These are phyloP conservation scores for Fusarium sp. DNA, from an alignment of 2,329 filamentous ascomycete species.

Conservation along the genomic window DNA sequence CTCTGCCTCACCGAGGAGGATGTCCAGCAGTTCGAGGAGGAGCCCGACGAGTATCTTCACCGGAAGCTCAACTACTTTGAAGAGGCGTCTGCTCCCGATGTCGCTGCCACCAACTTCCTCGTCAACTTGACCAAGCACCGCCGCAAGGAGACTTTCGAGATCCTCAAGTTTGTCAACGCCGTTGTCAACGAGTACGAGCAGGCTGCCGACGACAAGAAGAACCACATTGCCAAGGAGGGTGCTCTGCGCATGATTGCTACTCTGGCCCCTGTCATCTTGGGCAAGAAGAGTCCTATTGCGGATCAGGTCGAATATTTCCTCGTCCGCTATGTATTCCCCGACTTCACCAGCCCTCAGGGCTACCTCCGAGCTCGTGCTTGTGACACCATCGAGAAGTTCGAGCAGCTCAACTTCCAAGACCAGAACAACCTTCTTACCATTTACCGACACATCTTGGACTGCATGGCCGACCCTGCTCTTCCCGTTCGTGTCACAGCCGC, in stretches of 20 bases:
- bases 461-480: constrained; percentile 92
- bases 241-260: constrained; percentile 97
- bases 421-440: constrained; percentile 94
- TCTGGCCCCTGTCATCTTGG: constrained; percentile 89
- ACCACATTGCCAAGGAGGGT: constrained; percentile 94
- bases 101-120: constrained; percentile 95
- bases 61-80: constrained; percentile 98
- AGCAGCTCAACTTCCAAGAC: constrained; percentile 96
- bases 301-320: constrained; percentile 99
- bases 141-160: constrained; percentile 94
- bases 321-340: constrained; percentile 96
- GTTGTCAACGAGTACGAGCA: constrained; percentile 93
- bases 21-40: constrained; percentile 90
- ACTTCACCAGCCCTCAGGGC: constrained; percentile 91
- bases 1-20: constrained; percentile 93
- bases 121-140: constrained; percentile 93
- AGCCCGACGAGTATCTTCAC: constrained; percentile 96
- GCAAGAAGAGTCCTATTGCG: constrained; percentile 98
- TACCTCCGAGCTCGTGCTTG: constrained; percentile 94
- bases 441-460: constrained; percentile 95
- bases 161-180: constrained; percentile 93
- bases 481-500: constrained; percentile 95
- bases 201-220: constrained; percentile 87
- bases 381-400: constrained; percentile 97
- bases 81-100: constrained; percentile 92